Base-by-base conservation (phyloP, 495 filamentous ascomycete genomes). In the Coniosporium apollinis region DNA sequence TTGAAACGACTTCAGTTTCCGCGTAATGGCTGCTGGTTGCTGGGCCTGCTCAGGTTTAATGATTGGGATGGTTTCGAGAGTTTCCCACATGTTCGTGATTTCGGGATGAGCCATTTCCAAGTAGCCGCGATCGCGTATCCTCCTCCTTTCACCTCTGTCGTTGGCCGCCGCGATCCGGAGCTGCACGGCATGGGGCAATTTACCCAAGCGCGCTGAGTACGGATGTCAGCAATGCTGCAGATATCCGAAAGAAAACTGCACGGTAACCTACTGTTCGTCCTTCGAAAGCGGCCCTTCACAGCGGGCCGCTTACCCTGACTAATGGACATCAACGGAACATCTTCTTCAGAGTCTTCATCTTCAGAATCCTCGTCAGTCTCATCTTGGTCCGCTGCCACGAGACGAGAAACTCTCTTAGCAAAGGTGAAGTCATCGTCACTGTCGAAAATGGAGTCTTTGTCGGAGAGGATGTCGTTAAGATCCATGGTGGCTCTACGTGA, bases 1-100 rank as follows among this genome's bases (percentile, higher is more conserved):
- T 46, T 97, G 89, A 54, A 94, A 96, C 1, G 76, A 74, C 54
- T 94, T 89, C 33, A 97, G 62, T 22, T 72, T 74, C 14, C 87
- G 74, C 21, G 65, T 79, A 43, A 97, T 93, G 3, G 69, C 72
- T 5, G 54, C 50, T 14, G 89, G 89, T 49, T 97, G 89, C 34
- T 70, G 57, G 19, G 79, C 81, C 38, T 65, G 62, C 28, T 69
- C 65, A 20, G 74, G 66, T 10, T 67, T 61, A 32, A 94, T 70
- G 13, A 67, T 58, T 1, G 80, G 72, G 36, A 73, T 66, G 3
- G 71, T 59, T 49, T 71, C 65, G 1, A 96, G 66, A 19, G 77
- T 69, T 3, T 69, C 56, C 86, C 86, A 97, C 77, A 94, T 89
- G 0, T 73, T 82, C 15, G 46, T 54, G 26, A 97, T 64, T 22